phyloP scores from a whole-genome alignment of 2,329 filamentous ascomycete genomes.

The Dendryphion nanum region DNA sequence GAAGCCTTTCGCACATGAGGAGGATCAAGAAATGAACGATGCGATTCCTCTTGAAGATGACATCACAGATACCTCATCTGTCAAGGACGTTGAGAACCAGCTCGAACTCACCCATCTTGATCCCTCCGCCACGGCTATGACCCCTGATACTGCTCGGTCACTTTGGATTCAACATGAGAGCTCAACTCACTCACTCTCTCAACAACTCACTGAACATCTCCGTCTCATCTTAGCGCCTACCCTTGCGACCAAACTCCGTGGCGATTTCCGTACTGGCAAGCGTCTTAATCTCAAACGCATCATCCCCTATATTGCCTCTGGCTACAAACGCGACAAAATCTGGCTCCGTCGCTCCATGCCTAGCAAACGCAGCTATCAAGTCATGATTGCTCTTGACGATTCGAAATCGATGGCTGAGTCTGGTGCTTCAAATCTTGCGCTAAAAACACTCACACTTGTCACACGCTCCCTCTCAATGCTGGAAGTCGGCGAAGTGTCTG shows the following conservation, averaged over 20 bases:
- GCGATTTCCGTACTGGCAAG: constrained; percentile 95
- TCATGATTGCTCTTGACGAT: constrained; percentile 96
- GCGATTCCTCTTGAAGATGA: constrained; percentile 36
- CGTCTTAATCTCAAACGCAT: constrained; percentile 99
- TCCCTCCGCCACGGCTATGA: constrained; percentile 29
- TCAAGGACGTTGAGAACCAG: constrained; percentile 53
- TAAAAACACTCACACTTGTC: constrained; percentile 92
- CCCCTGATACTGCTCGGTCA: constrained; percentile 61
- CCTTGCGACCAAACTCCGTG: constrained; percentile 91
- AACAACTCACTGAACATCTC: constrained; percentile 89
- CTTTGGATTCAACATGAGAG: constrained; percentile 85
- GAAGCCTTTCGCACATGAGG: constrained; percentile 29
- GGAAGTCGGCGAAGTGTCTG: constrained; percentile 88
- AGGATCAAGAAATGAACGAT: constrained; percentile 42
- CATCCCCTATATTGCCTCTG: constrained; percentile 97
- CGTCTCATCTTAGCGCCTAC: constrained; percentile 94
- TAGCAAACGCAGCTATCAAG: constrained; percentile 92
- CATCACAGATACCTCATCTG: constrained; percentile 30
- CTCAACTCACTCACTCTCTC: constrained; percentile 79
- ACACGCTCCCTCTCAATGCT: constrained; percentile 85
- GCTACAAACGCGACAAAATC: constrained; percentile 99
- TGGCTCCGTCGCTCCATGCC: constrained; percentile 96
- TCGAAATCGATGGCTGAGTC: constrained; percentile 89
- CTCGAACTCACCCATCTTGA: constrained; percentile 72
- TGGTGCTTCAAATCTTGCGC: constrained; percentile 73